Evolutionary conservation across 1,284 basidiomycete genomes (phyloP).

Genomic region (Cyathus pygmaeus): DNA sequence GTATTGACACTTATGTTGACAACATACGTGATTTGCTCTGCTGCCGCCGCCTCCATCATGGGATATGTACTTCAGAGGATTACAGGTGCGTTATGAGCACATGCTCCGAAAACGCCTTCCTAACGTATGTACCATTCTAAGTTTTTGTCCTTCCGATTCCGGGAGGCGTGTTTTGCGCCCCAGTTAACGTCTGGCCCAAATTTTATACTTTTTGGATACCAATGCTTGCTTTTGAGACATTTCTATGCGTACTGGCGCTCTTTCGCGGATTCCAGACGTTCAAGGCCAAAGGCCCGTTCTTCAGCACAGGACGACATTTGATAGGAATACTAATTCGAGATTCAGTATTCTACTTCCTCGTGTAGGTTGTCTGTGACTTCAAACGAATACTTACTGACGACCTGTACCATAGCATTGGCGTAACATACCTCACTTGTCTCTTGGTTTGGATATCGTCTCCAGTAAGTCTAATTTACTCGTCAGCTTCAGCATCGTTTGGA

Average conservation of each 20-base stretch:
- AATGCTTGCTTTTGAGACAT: constrained; percentile 60
- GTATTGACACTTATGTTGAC: constrained; percentile 56
- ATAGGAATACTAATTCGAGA: constrained; percentile 63
- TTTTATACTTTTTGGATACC: constrained; percentile 71
- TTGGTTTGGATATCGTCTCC: constrained; percentile 60
- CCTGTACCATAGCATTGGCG: constrained; percentile 55
- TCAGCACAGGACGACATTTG: constrained; percentile 54
- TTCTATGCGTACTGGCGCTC: constrained; percentile 61
- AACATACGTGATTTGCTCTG: constrained; percentile 50
- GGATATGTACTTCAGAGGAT: constrained; percentile 50
- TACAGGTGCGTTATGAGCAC: constrained; percentile 43
- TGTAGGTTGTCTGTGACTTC: constrained; percentile 41
- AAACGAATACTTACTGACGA: constrained; percentile 3
- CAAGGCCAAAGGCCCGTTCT: constrained; percentile 42
- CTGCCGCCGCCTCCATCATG: constrained; percentile 59
- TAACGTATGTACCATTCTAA: constrained; percentile 22
- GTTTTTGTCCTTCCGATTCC: constrained; percentile 30
- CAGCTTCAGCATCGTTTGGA: background rate
- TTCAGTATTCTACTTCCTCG: constrained; percentile 64
- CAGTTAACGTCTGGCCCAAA: constrained; percentile 44
- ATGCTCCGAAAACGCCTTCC: background rate
- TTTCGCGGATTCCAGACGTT: constrained; percentile 58
- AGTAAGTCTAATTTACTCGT: constrained; percentile 40
- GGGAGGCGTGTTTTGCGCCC: constrained; percentile 51
- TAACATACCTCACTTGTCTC: constrained; percentile 62